Percentiles rank a stretch among this genome's conserved stretches.
These are phyloP conservation scores for Cryptosporidium sp. DNA, from an alignment of 169 alveolate genomes.

Conservation along the genomic window DNA sequence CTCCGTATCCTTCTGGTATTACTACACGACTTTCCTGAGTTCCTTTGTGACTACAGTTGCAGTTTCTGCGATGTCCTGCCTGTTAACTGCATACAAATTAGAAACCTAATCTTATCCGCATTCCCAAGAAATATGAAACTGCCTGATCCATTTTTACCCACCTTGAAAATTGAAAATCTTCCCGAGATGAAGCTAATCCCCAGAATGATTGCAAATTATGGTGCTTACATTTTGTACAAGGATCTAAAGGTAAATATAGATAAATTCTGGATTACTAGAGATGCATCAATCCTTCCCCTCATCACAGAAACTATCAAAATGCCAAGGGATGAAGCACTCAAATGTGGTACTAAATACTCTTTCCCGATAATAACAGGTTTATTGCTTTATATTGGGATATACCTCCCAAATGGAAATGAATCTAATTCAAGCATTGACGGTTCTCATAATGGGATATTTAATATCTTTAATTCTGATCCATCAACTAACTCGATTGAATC, in stretches of 20 bases:
- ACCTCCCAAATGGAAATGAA: constrained; percentile 49
- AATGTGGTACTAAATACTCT: constrained; percentile 51
- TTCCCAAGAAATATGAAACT: constrained; percentile 92
- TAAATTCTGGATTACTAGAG: constrained; percentile 72
- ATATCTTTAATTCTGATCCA: not conserved
- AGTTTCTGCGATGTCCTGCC: constrained; percentile 92
- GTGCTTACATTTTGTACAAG: constrained; percentile 22
- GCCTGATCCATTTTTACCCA: constrained; percentile 93
- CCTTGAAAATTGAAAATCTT: constrained; percentile 89
- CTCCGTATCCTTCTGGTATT: constrained; percentile 89
- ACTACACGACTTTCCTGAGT: constrained; percentile 95
- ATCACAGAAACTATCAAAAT: constrained; percentile 42
- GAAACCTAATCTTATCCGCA: constrained; percentile 95
- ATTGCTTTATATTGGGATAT: constrained; percentile 64
- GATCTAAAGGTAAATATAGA: constrained; percentile 39
- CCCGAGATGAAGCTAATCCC: constrained; percentile 92
- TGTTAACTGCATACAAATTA: constrained; percentile 91
- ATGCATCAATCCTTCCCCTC: constrained; percentile 48
- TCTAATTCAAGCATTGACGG: constrained; percentile 35
- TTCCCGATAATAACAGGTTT: constrained; percentile 62
- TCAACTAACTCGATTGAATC: constrained; percentile 3
- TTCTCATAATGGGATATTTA: not conserved
- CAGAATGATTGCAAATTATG: constrained; percentile 80
- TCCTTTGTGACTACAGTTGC: constrained; percentile 91
- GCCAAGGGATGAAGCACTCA: constrained; percentile 62